phyloP scores from a whole-genome alignment of 257 asterid species.

The Cruciata laevipes region DNA sequence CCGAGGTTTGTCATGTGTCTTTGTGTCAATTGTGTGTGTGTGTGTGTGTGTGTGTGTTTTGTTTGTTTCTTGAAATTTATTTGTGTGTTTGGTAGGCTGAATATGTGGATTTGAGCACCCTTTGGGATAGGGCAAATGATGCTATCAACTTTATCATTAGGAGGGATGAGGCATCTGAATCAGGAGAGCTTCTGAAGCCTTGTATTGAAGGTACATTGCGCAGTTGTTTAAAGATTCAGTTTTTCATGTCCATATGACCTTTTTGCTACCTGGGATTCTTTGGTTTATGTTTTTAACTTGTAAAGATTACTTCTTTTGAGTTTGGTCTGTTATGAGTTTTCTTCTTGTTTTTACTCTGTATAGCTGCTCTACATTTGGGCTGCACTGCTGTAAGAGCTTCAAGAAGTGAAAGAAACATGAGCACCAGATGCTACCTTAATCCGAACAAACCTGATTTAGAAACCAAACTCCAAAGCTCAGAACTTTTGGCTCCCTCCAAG shows the following conservation, averaged over 20 bases:
- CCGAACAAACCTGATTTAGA: constrained; percentile 33
- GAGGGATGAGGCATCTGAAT: constrained; percentile 64
- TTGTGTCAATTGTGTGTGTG: background rate
- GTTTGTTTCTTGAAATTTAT: background rate
- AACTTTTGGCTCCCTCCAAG: constrained; percentile 25
- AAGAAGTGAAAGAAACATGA: constrained; percentile 68
- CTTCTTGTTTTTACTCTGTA: constrained; percentile 10
- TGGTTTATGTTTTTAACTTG: background rate
- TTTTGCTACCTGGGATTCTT: background rate
- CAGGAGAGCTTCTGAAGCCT: constrained; percentile 63
- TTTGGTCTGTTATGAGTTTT: constrained; percentile 5
- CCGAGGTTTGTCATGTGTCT: constrained; percentile 44
- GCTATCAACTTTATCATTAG: constrained; percentile 73
- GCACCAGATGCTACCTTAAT: constrained; percentile 57
- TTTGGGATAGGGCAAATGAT: constrained; percentile 74
- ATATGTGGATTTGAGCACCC: constrained; percentile 69
- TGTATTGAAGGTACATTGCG: constrained; percentile 80
- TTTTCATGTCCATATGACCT: background rate
- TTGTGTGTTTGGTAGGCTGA: constrained; percentile 53
- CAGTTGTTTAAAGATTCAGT: background rate
- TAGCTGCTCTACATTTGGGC: constrained; percentile 92
- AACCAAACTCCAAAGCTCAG: constrained; percentile 17
- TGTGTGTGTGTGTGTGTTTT: background rate
- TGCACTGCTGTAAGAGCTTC: constrained; percentile 81
- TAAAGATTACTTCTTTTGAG: background rate